Evolutionary conservation across 1,139 yeast genomes (phyloP), one percentile per base, ranked within the genome.

Genomic region (Candida labiduridarum): DNA sequence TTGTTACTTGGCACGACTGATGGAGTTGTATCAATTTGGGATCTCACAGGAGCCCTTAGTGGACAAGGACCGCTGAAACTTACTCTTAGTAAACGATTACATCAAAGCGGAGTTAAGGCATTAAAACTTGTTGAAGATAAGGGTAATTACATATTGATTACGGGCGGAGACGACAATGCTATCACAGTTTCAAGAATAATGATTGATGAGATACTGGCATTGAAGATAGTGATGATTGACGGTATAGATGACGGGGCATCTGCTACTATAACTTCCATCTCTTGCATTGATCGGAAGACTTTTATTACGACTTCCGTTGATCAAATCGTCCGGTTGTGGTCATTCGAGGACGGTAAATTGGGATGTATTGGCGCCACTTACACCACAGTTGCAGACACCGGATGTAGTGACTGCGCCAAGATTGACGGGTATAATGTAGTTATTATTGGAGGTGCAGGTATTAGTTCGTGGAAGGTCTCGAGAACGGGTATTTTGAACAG

Each of bases 91-190:
- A 77, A 83, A 48, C 82, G 73, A 51, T 69, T 89, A 11, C 98
- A 94, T 61, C 96, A 91, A 64, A 90, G 94, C 34, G 90, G 97
- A 40, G 79, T 92, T 49, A 88, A 90, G 56, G 81, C 85, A 0
- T 57, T 84, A 10, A 53, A 59, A 18, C 50, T 68, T n/a, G 52
- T 52, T 2, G 19, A 51, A 2, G 53, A 53, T 0, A 56, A 61
- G 1, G 45, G 61, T 1, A 63, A 69, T 6, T 74, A 72, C 49
- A 56, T 52, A 6, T 64, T 85, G 12, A 65, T 84, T 4, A 83
- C 96, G 1, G 97, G 97, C 18, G 98, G 99, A 49, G 99, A 94
- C 65, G 99, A 94, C 60, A 92, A 92, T 67, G 86, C 91, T 0
- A 64, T 92, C 8, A 76, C 77, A 0, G 64, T 82, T 2, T 76